phyloP scores from a whole-genome alignment of 192 early-diverging fungal species.

The Backusella macrospora region DNA sequence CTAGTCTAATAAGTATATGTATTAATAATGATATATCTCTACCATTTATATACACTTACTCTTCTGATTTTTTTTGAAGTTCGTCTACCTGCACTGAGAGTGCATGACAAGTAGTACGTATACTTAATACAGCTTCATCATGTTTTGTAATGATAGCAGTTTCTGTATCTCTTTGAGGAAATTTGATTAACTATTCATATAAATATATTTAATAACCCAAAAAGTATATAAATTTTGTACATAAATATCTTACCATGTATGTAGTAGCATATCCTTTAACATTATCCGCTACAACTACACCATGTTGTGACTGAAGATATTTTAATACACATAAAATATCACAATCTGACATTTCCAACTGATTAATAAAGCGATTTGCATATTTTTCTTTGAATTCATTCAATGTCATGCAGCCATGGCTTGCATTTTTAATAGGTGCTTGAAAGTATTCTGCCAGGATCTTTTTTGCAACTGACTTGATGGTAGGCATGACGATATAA shows the following conservation, averaged over 20 bases:
- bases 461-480: background rate
- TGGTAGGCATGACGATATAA: slow-evolving; percentile 25
- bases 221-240: background rate
- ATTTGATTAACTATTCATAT: slow-evolving; percentile 27
- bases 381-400: slow-evolving; percentile 17
- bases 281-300: slow-evolving; percentile 23
- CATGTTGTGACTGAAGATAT: slow-evolving; percentile 31
- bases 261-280: slow-evolving; percentile 23
- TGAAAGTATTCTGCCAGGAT: slow-evolving; percentile 12
- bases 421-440: background rate
- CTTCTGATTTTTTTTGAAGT: slow-evolving; percentile 53
- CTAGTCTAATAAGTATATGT: slow-evolving; percentile 2
- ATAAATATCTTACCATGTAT: slow-evolving; percentile 20
- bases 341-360: slow-evolving; percentile 26
- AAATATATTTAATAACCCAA: background rate
- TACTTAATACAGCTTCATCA: slow-evolving; percentile 61
- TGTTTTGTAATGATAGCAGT: slow-evolving; percentile 48
- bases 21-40: background rate
- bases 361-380: background rate
- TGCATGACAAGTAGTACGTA: slow-evolving; percentile 53
- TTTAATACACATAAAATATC: slow-evolving; percentile 35
- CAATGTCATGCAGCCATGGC: slow-evolving; percentile 12
- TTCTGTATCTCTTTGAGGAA: slow-evolving; percentile 7
- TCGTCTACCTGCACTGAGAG: slow-evolving; percentile 59
- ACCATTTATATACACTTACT: slow-evolving; percentile 45